Evolutionary conservation across 2,329 filamentous ascomycete species (phyloP), one percentile per base, ranked within the genome.

Genomic region (Fusarium musae): DNA sequence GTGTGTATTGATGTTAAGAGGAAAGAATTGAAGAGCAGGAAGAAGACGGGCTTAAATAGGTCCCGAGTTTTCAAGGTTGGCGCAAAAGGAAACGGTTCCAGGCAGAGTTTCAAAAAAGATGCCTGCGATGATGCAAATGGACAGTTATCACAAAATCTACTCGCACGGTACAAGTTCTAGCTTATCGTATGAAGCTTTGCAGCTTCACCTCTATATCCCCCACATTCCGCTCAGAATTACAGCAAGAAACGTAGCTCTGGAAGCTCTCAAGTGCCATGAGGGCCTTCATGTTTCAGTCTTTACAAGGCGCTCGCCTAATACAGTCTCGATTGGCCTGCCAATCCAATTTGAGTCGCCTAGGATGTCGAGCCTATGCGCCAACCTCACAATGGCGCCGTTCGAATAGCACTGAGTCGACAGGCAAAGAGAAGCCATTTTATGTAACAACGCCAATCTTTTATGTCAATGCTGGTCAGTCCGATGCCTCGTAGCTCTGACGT

Each of bases 381-480:
- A 62, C 72, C 59, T 72, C 67, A 26, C 79, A 80, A 66, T 82
- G 80, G 78, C 80, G 69, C 64, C 82, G 80, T 78, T 79, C 79
- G 19, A 67, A 75, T 50, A 79, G 73, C 75, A 77, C 77, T 6
- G 34, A 42, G 50, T 61, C 66, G 47, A 46, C 59, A 40, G 75
- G 78, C 68, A 98, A 98, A 30, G 76, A 79, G 69, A 98, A 98
- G 85, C 95, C 96, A 13, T 98, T 92, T 85, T 99, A 98, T 86
- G 87, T 97, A 78, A 98, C 96, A 9, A 97, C 95, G 13, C 96
- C 96, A 5, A 99, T 99, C 66, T 99, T 98, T 86, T 99, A 99
- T 83, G 96, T 99, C 85, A 99, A 99, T 88, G 94, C 95, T 62
- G 91, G 94, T 95, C 85, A 76, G 72, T 64, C 37, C 2, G n/a